Percentiles rank a stretch among this genome's conserved stretches.
Evolutionary conservation across 495 filamentous ascomycete genomes (phyloP).

Genomic region (Neurospora tetraspora): DNA sequence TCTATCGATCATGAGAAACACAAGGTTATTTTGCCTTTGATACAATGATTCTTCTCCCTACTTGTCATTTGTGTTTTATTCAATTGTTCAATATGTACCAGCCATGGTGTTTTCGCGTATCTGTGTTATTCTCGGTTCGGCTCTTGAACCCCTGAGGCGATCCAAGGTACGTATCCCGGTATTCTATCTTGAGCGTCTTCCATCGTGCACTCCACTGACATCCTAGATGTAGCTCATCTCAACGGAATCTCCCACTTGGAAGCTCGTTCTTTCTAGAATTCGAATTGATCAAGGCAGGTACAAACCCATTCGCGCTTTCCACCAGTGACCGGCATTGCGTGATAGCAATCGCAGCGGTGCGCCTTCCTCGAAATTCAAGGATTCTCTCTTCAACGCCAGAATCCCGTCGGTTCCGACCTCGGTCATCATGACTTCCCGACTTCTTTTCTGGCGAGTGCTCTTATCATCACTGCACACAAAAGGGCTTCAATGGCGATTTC

Average conservation of each 20-base stretch:
- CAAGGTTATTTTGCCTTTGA: not conserved
- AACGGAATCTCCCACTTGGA: not conserved
- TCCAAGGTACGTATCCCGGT: not conserved
- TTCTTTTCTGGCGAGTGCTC: not conserved
- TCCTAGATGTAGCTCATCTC: not conserved
- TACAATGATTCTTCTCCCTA: not conserved
- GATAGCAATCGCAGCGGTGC: not conserved
- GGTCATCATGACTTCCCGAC: not conserved
- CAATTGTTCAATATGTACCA: not conserved
- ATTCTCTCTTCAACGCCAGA: not conserved
- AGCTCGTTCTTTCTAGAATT: not conserved
- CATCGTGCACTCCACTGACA: not conserved
- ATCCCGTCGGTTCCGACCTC: not conserved
- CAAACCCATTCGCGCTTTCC: not conserved
- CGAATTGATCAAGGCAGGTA: not conserved
- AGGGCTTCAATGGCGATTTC: not conserved
- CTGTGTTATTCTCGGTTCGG: not conserved
- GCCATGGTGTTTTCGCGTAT: not conserved
- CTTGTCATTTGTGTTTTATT: not conserved
- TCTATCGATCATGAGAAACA: constrained; percentile 7
- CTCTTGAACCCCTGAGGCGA: not conserved
- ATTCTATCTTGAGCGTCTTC: not conserved
- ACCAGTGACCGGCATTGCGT: not conserved
- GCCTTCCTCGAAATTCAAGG: not conserved
- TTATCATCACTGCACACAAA: not conserved